These are phyloP conservation scores for Colletotrichum sp. DNA, from an alignment of 2,329 filamentous ascomycete species.

Conservation along the genomic window DNA sequence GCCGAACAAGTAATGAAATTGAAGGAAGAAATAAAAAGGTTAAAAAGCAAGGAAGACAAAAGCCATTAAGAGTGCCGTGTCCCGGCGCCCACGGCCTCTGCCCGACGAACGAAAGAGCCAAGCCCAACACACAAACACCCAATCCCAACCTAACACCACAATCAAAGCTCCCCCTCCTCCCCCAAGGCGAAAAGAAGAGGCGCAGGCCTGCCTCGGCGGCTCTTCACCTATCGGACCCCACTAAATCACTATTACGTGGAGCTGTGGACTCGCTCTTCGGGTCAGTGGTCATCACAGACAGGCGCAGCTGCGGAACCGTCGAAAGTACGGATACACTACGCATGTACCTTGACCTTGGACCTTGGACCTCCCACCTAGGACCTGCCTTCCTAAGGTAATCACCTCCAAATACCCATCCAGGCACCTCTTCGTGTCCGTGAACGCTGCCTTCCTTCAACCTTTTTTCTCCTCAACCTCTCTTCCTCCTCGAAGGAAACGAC, in stretches of 20 bases:
- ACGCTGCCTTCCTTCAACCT: background rate
- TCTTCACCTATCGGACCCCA: conserved; percentile 13
- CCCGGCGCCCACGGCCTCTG: background rate
- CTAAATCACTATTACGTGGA: conserved; percentile 14
- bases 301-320: background rate
- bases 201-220: conserved; percentile 13
- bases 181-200: conserved; percentile 4
- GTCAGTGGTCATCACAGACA: background rate
- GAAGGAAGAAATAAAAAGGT: background rate
- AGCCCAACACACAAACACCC: background rate
- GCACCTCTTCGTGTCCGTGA: background rate
- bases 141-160: background rate
- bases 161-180: background rate
- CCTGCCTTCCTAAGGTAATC: background rate
- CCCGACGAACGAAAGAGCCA: background rate
- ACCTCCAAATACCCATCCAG: background rate
- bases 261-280: background rate
- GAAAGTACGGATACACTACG: background rate
- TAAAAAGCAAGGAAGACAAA: background rate
- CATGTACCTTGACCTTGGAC: background rate
- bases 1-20: background rate
- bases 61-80: background rate
- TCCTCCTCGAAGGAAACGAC: background rate
- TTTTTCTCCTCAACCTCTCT: background rate
- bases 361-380: background rate